Conservation (phyloP, 2,329 filamentous ascomycete species). For the Davidsoniella virescens region DNA sequence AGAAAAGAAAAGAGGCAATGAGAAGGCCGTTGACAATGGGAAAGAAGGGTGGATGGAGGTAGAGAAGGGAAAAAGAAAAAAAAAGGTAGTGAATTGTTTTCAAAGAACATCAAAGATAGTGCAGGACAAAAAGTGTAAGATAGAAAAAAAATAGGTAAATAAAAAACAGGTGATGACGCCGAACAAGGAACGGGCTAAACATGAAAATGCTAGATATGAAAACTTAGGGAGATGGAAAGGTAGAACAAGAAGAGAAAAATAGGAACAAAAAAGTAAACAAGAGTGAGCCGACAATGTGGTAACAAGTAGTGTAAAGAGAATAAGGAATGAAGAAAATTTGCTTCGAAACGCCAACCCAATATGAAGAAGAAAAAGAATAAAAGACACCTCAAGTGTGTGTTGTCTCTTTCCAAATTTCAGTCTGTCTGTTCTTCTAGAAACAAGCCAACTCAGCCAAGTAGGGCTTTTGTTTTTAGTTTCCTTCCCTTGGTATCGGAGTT, state of each 20-base stretch:
- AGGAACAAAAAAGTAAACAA: no score
- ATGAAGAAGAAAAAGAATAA: neutral
- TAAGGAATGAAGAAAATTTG: conserved; percentile 2
- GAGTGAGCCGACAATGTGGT: neutral
- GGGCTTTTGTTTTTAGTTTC: neutral
- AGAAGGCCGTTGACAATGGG: neutral
- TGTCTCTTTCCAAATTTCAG: no score
- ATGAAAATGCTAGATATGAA: conserved; percentile 1
- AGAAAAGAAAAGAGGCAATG: neutral
- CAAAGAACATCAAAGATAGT: neutral
- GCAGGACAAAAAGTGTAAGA: neutral
- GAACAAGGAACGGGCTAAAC: conserved; percentile 9
- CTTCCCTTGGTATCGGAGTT: no score
- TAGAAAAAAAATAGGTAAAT: conserved; percentile 3
- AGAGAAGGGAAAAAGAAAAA: neutral
- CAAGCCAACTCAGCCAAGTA: neutral
- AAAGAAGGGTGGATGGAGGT: neutral
- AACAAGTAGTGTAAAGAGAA: neutral
- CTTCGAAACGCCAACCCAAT: neutral
- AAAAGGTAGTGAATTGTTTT: no score
- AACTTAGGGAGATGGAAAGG: neutral
- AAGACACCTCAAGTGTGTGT: neutral
- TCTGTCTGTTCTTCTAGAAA: neutral
- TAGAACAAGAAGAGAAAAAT: conserved; percentile 1
- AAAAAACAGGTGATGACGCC: conserved; percentile 3